Conservation (phyloP, 305 asterid genomes). For the Fraxinus ornus region DNA sequence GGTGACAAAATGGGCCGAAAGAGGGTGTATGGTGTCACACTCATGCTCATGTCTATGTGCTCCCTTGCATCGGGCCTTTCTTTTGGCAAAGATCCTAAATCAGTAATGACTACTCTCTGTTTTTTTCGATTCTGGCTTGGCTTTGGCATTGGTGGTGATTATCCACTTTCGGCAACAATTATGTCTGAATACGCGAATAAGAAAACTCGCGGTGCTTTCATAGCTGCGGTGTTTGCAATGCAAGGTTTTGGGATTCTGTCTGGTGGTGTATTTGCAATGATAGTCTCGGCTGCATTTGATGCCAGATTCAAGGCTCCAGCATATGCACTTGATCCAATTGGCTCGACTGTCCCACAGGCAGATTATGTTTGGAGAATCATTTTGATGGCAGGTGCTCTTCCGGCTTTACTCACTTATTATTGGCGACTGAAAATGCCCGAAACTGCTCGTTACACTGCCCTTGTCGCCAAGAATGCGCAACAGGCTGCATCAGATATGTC, state of each 20-base stretch:
- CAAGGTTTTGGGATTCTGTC: conserved; percentile 43
- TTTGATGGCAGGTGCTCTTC: conserved; percentile 36
- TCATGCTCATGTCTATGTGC: conserved; percentile 38
- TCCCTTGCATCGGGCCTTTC: conserved; percentile 46
- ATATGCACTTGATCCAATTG: conserved; percentile 25
- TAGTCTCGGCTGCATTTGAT: conserved; percentile 23
- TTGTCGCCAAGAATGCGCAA: conserved; percentile 35
- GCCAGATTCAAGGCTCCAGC: conserved; percentile 26
- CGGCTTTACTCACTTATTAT: conserved; percentile 39
- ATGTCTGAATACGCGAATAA: conserved; percentile 41
- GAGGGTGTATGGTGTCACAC: conserved; percentile 37
- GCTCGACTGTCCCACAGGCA: conserved; percentile 30
- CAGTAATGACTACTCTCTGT: conserved; percentile 40
- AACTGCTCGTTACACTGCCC: conserved; percentile 45
- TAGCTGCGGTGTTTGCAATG: conserved; percentile 45
- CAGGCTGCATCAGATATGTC: conserved; percentile 45
- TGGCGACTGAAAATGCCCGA: conserved; percentile 46
- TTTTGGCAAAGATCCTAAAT: conserved; percentile 33
- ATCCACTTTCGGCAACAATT: conserved; percentile 44
- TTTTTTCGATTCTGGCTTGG: conserved; percentile 48
- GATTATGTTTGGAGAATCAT: conserved; percentile 41
- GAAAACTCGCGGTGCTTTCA: conserved; percentile 38
- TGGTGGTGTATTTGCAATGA: conserved; percentile 40
- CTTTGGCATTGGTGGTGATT: conserved; percentile 43
- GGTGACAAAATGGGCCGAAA: conserved; percentile 44